These are phyloP conservation scores for Neofusicoccum parvum DNA, from an alignment of 2,329 filamentous ascomycete genomes.

Conservation along the genomic window DNA sequence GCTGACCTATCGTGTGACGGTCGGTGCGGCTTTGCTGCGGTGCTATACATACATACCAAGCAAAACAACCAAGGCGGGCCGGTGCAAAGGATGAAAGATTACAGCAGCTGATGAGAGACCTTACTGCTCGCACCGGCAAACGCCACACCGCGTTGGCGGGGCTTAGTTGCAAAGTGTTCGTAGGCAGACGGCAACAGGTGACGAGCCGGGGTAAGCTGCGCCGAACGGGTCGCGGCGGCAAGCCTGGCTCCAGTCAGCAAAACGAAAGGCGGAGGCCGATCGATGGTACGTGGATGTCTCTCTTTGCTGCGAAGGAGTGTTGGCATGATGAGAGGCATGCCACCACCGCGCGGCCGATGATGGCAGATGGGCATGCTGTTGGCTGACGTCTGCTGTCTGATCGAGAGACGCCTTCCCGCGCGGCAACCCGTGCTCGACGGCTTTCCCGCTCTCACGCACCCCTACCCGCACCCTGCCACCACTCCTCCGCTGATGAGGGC, in stretches of 20 bases:
- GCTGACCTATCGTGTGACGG: not conserved
- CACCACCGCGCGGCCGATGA: not conserved
- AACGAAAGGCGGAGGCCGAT: not conserved
- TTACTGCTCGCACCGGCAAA: too few species aligned
- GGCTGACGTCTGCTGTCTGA: slow-evolving; percentile 8
- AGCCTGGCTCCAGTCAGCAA: slow-evolving; percentile 3
- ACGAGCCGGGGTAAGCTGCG: not conserved
- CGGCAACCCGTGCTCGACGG: slow-evolving; percentile 3
- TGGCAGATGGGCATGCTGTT: not conserved
- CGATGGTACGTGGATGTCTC: not conserved
- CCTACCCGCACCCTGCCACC: not conserved
- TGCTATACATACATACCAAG: not conserved
- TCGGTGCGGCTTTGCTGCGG: not conserved
- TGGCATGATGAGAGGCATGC: not conserved
- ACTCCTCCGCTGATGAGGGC: not conserved
- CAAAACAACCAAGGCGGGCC: not conserved
- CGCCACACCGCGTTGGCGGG: too few species aligned
- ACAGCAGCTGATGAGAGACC: slow-evolving; percentile 6
- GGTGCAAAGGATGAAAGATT: not conserved
- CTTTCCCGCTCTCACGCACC: not conserved
- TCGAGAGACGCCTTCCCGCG: not conserved
- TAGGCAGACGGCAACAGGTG: not conserved
- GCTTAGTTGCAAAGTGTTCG: too few species aligned
- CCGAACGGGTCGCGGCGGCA: not conserved
- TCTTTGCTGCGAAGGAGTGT: not conserved